These are phyloP conservation scores for Globisporangium middletonii DNA, from an alignment of 352 stramenopile genomes.

Conservation along the genomic window DNA sequence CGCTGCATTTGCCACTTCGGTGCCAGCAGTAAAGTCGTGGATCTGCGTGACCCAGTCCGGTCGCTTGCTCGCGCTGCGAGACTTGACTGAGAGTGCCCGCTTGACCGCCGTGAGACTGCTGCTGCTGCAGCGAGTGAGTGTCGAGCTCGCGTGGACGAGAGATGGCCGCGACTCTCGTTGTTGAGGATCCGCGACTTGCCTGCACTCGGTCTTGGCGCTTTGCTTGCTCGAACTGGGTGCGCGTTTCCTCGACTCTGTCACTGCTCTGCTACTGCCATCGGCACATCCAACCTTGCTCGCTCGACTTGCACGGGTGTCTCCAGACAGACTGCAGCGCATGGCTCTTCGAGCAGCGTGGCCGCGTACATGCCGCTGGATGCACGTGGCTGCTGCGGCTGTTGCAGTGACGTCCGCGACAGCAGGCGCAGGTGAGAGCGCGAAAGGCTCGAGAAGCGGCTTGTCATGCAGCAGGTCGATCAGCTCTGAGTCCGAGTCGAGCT, in stretches of 20 bases:
- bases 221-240: background rate
- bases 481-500: conserved; percentile 26
- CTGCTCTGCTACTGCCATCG: background rate
- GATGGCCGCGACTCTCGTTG: no score
- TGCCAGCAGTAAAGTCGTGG: conserved; percentile 1
- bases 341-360: conserved; percentile 4
- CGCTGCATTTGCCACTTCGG: background rate
- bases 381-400: conserved; percentile 12
- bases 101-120: background rate
- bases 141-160: no score
- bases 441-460: conserved; percentile 9
- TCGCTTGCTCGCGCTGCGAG: background rate
- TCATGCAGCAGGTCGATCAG: conserved; percentile 38
- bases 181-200: background rate
- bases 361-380: conserved; percentile 24
- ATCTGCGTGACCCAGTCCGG: background rate
- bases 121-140: background rate
- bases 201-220: background rate
- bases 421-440: background rate
- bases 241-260: background rate
- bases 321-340: background rate
- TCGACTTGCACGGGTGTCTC: no score
- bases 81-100: background rate
- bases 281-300: no score
- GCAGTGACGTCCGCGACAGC: no score